Percentiles rank a stretch among this genome's conserved stretches.
Conservation (phyloP, 768 basidiomycete genomes). For the Boletellus ananas region DNA sequence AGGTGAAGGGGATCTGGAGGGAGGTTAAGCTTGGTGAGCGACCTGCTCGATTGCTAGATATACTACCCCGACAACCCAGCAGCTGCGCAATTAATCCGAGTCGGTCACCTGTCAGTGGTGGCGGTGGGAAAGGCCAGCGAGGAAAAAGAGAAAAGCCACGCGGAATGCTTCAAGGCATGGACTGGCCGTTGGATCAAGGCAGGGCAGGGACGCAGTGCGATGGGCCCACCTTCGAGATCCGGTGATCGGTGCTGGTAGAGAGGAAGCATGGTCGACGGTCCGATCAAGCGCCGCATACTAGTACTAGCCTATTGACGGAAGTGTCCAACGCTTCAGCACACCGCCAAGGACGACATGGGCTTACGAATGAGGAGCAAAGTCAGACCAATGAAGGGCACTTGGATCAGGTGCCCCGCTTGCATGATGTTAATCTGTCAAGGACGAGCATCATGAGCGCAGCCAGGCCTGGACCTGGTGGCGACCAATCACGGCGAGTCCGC, state of each 20-base stretch:
- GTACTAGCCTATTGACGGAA: too few species aligned
- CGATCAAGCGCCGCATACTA: too few species aligned
- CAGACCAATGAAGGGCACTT: too few species aligned
- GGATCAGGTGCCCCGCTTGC: too few species aligned
- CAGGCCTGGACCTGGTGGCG: not conserved
- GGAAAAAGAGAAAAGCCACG: not conserved
- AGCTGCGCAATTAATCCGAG: not conserved
- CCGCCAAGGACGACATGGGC: too few species aligned
- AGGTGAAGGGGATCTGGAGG: too few species aligned
- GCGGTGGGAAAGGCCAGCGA: not conserved
- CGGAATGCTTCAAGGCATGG: too few species aligned
- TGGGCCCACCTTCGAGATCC: not conserved
- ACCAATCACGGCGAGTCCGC: too few species aligned
- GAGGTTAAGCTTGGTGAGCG: not conserved
- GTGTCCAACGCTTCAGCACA: too few species aligned
- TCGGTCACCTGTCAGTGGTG: not conserved
- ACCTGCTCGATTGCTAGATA: not conserved
- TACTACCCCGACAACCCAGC: not conserved
- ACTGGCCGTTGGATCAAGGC: not conserved
- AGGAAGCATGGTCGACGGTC: not conserved
- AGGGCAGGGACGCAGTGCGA: not conserved
- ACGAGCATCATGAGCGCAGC: not conserved
- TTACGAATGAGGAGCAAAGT: too few species aligned
- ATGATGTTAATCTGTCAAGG: too few species aligned
- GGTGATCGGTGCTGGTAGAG: not conserved